Conservation (phyloP, 2,329 filamentous ascomycete species). For the Salinomyces thailandicus region DNA sequence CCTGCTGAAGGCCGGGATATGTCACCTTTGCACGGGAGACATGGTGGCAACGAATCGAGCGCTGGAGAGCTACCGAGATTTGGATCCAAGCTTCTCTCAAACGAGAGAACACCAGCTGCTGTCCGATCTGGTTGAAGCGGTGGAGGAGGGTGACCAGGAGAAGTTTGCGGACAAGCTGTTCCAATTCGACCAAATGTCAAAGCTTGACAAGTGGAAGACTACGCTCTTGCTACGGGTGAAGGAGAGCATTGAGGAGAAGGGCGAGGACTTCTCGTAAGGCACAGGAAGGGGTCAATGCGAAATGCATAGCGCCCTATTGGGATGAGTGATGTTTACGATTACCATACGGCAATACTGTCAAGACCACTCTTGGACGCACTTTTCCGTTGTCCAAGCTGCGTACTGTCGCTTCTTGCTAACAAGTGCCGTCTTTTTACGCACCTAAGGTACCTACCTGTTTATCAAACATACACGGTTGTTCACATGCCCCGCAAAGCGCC, state of each 20-base stretch:
- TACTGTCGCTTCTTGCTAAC: no score
- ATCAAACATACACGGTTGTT: not conserved
- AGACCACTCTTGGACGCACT: no score
- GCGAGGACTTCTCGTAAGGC: slow-evolving; percentile 55
- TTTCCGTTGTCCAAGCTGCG: no score
- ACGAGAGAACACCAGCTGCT: slow-evolving; percentile 77
- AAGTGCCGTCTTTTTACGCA: no score
- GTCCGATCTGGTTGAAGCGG: slow-evolving; percentile 60
- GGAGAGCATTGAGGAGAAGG: slow-evolving; percentile 63
- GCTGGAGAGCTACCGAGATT: slow-evolving; percentile 69
- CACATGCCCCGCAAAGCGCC: not conserved
- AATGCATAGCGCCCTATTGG: no score
- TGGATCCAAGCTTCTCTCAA: slow-evolving; percentile 64
- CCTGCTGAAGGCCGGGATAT: slow-evolving; percentile 86
- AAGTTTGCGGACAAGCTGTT: slow-evolving; percentile 76
- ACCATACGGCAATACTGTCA: no score
- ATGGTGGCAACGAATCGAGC: slow-evolving; percentile 68
- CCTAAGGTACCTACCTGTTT: no score
- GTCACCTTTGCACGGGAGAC: slow-evolving; percentile 68
- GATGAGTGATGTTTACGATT: no score
- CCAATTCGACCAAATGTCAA: slow-evolving; percentile 84
- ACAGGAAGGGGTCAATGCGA: not conserved
- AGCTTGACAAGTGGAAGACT: slow-evolving; percentile 96
- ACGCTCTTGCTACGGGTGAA: slow-evolving; percentile 73
- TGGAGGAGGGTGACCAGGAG: slow-evolving; percentile 71